Conservation (phyloP, 768 basidiomycete genomes). For the Cystofilobasidium bisporidii region DNA sequence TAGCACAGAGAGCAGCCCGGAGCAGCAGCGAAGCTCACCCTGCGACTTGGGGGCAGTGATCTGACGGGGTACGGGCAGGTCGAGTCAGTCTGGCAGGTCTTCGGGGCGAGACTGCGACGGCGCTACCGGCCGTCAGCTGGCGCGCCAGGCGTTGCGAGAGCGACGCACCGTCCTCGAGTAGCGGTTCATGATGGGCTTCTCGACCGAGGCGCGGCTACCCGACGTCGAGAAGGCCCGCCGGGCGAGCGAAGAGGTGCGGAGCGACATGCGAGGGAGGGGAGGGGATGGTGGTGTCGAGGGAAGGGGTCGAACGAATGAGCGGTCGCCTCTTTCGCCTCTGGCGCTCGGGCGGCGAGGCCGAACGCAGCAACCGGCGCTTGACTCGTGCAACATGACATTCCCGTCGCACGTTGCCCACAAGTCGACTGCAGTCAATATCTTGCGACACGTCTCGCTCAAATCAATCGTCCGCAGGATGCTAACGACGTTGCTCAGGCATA, state of each 20-base stretch:
- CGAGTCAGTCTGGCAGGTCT: background rate
- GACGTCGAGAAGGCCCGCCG: constrained; percentile 16
- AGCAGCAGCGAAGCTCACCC: constrained; percentile 75
- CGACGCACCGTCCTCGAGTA: constrained; percentile 3
- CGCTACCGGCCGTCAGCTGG: background rate
- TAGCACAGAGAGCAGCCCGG: background rate
- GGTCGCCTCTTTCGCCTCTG: too few relatives aligned
- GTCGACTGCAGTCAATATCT: too few relatives aligned
- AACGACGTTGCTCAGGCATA: too few relatives aligned
- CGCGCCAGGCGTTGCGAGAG: background rate
- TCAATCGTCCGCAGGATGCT: too few relatives aligned
- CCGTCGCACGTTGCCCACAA: too few relatives aligned
- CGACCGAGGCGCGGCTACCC: background rate
- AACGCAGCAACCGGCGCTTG: too few relatives aligned
- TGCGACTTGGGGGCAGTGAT: constrained; percentile 90
- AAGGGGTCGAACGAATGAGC: too few relatives aligned
- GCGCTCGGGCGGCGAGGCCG: too few relatives aligned
- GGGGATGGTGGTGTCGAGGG: background rate
- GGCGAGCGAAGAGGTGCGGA: constrained; percentile 1
- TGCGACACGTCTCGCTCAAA: too few relatives aligned
- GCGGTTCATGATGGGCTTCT: constrained; percentile 25
- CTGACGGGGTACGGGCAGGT: background rate
- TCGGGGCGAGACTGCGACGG: background rate
- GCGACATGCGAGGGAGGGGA: background rate
- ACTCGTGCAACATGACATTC: too few relatives aligned